Evolutionary conservation across 768 basidiomycete genomes (phyloP).

Genomic region (Hygrophoropsis aurantiaca): DNA sequence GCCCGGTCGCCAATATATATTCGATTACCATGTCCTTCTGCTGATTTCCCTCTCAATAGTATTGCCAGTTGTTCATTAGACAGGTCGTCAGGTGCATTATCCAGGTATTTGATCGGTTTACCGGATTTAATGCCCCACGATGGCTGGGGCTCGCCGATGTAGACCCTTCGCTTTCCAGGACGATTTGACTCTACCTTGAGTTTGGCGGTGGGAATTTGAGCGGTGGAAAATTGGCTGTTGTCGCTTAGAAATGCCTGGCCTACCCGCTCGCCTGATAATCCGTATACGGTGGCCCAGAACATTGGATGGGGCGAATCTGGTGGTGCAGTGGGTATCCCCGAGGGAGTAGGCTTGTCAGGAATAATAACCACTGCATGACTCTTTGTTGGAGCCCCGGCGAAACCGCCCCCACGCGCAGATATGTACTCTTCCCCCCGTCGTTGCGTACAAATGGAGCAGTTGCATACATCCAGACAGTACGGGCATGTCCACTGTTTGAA

Average conservation of each 20-base stretch:
- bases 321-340: slow-evolving; percentile 3
- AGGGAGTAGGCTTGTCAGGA: slow-evolving; percentile 12
- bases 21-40: slow-evolving; percentile 5
- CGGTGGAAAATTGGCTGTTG: slow-evolving; percentile 1
- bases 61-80: not conserved
- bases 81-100: slow-evolving; percentile 8
- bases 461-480: slow-evolving; percentile 43
- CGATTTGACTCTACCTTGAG: not conserved
- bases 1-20: slow-evolving; percentile 18
- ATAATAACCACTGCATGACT: slow-evolving; percentile 23
- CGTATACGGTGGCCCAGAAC: slow-evolving; percentile 34
- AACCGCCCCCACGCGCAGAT: slow-evolving; percentile 25
- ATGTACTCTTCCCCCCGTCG: slow-evolving; percentile 49
- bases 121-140: slow-evolving; percentile 22
- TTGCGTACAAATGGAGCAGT: slow-evolving; percentile 45
- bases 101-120: slow-evolving; percentile 25
- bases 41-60: slow-evolving; percentile 1
- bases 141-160: slow-evolving; percentile 21
- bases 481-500: slow-evolving; percentile 42
- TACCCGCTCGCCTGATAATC: slow-evolving; percentile 24
- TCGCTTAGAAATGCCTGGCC: slow-evolving; percentile 25
- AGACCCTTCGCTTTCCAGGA: slow-evolving; percentile 24
- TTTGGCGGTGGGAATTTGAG: too few species aligned
- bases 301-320: slow-evolving; percentile 4
- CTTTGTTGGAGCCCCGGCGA: slow-evolving; percentile 19